These are phyloP conservation scores for Tolypocladium cylindrosporum DNA, from an alignment of 2,329 filamentous ascomycete genomes.

Conservation along the genomic window DNA sequence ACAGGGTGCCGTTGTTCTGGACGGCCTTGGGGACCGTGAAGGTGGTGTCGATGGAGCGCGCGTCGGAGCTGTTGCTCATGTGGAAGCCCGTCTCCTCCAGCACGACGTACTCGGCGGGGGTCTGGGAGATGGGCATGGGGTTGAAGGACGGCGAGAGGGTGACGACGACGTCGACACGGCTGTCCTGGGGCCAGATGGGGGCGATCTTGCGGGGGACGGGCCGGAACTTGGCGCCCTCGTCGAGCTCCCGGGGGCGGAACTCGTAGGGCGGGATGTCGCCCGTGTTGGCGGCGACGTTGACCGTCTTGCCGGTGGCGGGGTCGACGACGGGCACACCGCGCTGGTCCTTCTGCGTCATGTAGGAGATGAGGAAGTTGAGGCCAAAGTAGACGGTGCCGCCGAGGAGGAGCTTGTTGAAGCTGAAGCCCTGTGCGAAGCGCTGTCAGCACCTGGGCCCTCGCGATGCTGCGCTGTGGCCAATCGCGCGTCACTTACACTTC, in stretches of 20 bases:
- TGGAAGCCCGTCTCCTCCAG: conserved; percentile 72
- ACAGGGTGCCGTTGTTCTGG: conserved; percentile 87
- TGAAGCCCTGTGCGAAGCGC: conserved; percentile 19
- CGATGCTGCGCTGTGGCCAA: no score
- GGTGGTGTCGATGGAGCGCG: conserved; percentile 63
- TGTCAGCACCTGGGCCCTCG: background rate
- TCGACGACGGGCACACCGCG: conserved; percentile 37
- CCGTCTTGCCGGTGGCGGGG: conserved; percentile 36
- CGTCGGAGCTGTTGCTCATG: conserved; percentile 70
- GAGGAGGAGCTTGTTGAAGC: conserved; percentile 36
- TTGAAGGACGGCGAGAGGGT: conserved; percentile 71
- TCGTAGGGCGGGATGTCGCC: conserved; percentile 54
- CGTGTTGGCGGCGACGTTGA: conserved; percentile 43
- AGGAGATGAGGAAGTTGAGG: conserved; percentile 47
- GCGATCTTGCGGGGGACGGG: conserved; percentile 60
- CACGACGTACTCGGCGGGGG: conserved; percentile 59
- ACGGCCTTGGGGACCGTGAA: conserved; percentile 71
- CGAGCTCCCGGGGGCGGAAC: conserved; percentile 49
- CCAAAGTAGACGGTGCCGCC: conserved; percentile 47
- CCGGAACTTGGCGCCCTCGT: conserved; percentile 54
- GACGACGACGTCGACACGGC: conserved; percentile 70
- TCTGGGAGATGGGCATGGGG: conserved; percentile 55
- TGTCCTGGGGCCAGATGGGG: conserved; percentile 80
- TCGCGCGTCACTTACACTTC: conserved; percentile 12
- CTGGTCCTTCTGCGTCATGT: conserved; percentile 38